Evolutionary conservation across 2,329 filamentous ascomycete genomes (phyloP).

Genomic region (Pezicula neosporulosa): DNA sequence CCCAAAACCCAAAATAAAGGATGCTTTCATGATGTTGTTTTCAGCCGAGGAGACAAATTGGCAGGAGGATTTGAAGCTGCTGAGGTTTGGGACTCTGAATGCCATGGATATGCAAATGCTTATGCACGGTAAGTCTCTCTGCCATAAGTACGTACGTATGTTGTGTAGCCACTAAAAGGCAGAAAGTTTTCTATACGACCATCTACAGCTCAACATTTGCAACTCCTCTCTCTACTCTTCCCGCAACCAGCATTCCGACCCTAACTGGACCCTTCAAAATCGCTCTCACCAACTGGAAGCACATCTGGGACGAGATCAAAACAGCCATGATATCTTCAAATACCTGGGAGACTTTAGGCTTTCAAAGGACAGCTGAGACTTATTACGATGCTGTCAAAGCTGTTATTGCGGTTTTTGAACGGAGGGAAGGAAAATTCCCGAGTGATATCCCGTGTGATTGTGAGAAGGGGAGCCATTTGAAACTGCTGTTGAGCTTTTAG

Average conservation of each 20-base stretch:
- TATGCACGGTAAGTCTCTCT: conserved; percentile 21
- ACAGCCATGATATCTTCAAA: conserved; percentile 4
- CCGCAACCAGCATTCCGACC: conserved; percentile 8
- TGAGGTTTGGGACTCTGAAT: conserved; percentile 17
- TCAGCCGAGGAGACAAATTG: conserved; percentile 6
- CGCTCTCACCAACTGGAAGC: conserved; percentile 25
- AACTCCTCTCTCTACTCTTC: conserved; percentile 18
- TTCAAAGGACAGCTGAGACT: conserved; percentile 25
- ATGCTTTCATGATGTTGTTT: conserved; percentile 24
- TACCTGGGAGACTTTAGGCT: conserved; percentile 26
- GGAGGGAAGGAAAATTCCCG: conserved; percentile 17
- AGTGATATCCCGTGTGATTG: conserved; percentile 22
- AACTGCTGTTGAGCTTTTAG: conserved; percentile 20
- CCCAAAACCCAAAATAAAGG: conserved; percentile 24
- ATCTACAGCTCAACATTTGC: conserved; percentile 24
- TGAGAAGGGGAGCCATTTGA: conserved; percentile 26
- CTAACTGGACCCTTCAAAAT: conserved; percentile 21
- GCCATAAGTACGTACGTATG: not conserved
- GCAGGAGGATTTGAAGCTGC: conserved; percentile 12
- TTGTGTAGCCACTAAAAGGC: not conserved
- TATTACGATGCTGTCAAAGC: conserved; percentile 22
- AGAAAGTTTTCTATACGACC: conserved; percentile 24
- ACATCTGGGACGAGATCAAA: conserved; percentile 26
- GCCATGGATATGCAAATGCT: conserved; percentile 28
- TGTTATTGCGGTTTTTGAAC: conserved; percentile 21